These are phyloP conservation scores for Aurinia saxatilis DNA, from an alignment of 345 rosid species.

Conservation along the genomic window DNA sequence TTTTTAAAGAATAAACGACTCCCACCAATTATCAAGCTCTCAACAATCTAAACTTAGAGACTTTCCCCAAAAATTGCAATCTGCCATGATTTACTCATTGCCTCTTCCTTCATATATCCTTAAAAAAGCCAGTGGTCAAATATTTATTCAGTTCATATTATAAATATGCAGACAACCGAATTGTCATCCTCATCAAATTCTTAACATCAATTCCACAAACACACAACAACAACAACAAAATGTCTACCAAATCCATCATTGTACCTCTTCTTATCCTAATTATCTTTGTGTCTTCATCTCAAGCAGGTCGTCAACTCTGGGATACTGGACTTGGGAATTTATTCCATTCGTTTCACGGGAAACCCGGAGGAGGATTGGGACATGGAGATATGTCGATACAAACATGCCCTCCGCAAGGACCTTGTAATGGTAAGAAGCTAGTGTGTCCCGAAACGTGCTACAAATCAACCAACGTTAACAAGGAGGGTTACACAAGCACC, in stretches of 20 bases:
- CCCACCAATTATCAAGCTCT: not conserved
- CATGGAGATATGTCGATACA: not conserved
- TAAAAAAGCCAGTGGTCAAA: conserved; percentile 1
- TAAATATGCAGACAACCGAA: not conserved
- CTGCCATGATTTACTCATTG: conserved; percentile 13
- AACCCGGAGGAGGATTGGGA: not conserved
- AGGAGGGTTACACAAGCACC: conserved; percentile 12
- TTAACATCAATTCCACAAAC: conserved; percentile 13
- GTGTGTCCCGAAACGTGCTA: conserved; percentile 11
- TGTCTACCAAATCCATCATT: not conserved
- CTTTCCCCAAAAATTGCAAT: conserved; percentile 7
- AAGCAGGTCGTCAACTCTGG: conserved; percentile 21
- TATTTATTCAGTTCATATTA: not conserved
- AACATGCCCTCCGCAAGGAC: conserved; percentile 6
- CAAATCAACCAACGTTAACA: conserved; percentile 17
- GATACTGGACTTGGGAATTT: not conserved
- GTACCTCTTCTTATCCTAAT: not conserved
- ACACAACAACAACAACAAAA: conserved; percentile 2
- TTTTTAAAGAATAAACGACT: not conserved
- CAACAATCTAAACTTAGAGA: conserved; percentile 7
- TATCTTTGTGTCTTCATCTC: conserved; percentile 10
- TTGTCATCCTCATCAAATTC: not conserved
- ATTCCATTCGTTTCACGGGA: not conserved
- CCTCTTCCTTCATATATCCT: not conserved
- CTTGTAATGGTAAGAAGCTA: conserved; percentile 22